Conservation (phyloP, 192 early-diverging fungal genomes). For the Backusella sp. region DNA sequence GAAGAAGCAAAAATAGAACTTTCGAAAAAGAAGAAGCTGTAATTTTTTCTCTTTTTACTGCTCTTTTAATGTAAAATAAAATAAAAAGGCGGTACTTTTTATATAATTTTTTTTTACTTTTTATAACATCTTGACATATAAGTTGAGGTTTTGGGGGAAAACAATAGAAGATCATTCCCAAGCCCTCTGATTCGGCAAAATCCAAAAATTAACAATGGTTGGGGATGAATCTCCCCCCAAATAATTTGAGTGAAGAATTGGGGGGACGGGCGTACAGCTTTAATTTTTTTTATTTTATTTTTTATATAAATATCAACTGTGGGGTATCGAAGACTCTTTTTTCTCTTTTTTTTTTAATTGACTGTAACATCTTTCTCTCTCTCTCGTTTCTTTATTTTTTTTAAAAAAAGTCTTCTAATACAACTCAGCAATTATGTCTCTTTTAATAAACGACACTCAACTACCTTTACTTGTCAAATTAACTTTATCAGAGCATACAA, state of each 20-base stretch:
- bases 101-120: not conserved
- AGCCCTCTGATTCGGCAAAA: not conserved
- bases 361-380: not conserved
- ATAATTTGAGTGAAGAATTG: not conserved
- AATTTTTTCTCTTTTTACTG: not conserved
- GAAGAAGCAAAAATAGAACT: slow-evolving; percentile 15
- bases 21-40: slow-evolving; percentile 5
- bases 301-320: slow-evolving; percentile 7
- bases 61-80: not conserved
- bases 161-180: not conserved
- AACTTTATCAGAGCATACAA: slow-evolving; percentile 5
- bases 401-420: not conserved
- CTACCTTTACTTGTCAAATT: slow-evolving; percentile 3
- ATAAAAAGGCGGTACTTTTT: not conserved
- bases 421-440: not conserved
- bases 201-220: slow-evolving; percentile 5
- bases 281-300: not conserved
- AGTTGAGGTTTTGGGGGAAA: not conserved
- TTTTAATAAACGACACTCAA: slow-evolving; percentile 11
- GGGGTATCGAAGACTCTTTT: not conserved
- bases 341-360: not conserved
- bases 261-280: not conserved
- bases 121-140: not conserved
- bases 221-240: slow-evolving; percentile 3
- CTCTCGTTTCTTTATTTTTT: not conserved